Evolutionary conservation across 2,329 filamentous ascomycete genomes (phyloP).

Genomic region (Pseudonectria buxi): DNA sequence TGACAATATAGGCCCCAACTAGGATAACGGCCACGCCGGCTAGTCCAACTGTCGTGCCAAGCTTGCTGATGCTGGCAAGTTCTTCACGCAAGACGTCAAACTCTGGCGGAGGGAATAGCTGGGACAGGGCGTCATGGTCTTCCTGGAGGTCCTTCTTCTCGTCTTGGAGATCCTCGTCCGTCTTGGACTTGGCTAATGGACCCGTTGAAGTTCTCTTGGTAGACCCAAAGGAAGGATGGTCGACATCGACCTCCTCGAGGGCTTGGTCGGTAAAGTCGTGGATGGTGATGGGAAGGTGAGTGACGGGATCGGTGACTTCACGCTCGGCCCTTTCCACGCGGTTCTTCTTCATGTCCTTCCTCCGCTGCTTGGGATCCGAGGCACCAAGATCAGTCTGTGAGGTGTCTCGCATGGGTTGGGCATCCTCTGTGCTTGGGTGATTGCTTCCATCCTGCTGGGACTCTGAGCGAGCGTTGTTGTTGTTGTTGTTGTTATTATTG

Average conservation of each 20-base stretch:
- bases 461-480: background rate
- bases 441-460: slow-evolving; percentile 8
- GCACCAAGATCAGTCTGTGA: slow-evolving; percentile 30
- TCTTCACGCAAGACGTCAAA: slow-evolving; percentile 35
- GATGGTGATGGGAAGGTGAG: slow-evolving; percentile 61
- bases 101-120: slow-evolving; percentile 42
- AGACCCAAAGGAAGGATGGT: slow-evolving; percentile 28
- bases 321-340: slow-evolving; percentile 41
- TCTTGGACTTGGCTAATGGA: slow-evolving; percentile 31
- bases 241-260: slow-evolving; percentile 32
- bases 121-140: slow-evolving; percentile 35
- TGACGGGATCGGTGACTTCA: slow-evolving; percentile 66
- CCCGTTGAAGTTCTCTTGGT: slow-evolving; percentile 34
- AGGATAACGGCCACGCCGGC: slow-evolving; percentile 29
- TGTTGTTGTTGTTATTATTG: too few species aligned
- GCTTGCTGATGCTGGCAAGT: slow-evolving; percentile 25
- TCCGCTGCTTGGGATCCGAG: slow-evolving; percentile 39
- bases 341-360: slow-evolving; percentile 41
- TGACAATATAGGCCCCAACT: slow-evolving; percentile 18
- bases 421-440: slow-evolving; percentile 4
- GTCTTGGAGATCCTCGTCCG: slow-evolving; percentile 28
- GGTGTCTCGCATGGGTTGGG: slow-evolving; percentile 25
- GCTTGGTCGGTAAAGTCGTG: slow-evolving; percentile 63
- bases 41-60: slow-evolving; percentile 30
- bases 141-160: slow-evolving; percentile 31